Base-by-base conservation (phyloP, 257 asterid genomes). In the Penstemon newberryi region DNA sequence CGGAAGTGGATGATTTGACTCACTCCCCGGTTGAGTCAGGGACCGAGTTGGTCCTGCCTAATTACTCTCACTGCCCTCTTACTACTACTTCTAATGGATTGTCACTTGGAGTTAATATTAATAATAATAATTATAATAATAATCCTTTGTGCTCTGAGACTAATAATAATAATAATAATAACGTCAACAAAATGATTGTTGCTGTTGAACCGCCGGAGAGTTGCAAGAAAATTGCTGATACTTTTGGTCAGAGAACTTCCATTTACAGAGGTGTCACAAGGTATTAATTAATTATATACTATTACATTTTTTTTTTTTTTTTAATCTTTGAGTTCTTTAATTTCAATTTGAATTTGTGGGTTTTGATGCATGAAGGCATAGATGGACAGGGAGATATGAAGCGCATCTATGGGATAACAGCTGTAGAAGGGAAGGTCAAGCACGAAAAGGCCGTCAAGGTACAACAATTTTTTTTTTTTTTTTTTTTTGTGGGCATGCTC, bases 371-470 rank as follows among this genome's bases (percentile, higher is more conserved):
- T 86, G 66, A 80, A 94, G 99, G 56, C 99, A 94, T 69, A 84
- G 98, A 82, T 91, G 98, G 98, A 94, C 99, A 11, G 99, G 99
- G 8, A 91, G 99, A 89, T 94, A 94, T 64, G 99, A 94, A 81
- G 99, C 99, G 70, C 99, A 91, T 85, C 96, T 93, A 19, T 94
- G 99, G 99, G 99, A 94, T 78, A 94, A 94, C 85, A 91, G 96
- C 96, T 91, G 98, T 81, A 86, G 96, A 74, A 87, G 97, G 55
- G 99, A 94, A 66, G 99, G 99, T 38, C 96, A 91, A 81, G 98
- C 98, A 4, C 91, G 98, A 82, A 94, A 94, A 82, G 98, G 99
- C 75, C 98, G 99, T 81, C 99, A 94, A 94, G 99, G 99, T 92
- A 87, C 85, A 57, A 55, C 60, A 39, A 4, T 5, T 5, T 12